Conservation (phyloP, 352 stramenopile species). For the Phytopythium ostracodes region DNA sequence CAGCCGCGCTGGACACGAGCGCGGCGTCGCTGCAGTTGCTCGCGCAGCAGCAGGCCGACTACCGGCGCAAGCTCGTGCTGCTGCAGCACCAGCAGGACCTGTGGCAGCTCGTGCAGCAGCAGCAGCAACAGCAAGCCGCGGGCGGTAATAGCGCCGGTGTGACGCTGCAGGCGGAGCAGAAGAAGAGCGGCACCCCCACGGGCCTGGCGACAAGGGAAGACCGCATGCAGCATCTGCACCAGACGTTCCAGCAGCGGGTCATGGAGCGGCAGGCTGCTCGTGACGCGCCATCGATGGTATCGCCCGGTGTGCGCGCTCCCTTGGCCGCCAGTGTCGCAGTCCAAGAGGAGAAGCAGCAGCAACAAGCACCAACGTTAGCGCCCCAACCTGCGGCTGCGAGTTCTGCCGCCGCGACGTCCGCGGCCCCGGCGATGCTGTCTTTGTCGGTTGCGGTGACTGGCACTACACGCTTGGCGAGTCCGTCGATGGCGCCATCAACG, state of each 20-base stretch:
- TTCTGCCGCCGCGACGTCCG: conserved; percentile 16
- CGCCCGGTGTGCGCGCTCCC: too few species aligned
- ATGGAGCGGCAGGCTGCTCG: conserved; percentile 39
- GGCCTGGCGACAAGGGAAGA: conserved; percentile 8
- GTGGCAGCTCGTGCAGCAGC: conserved; percentile 43
- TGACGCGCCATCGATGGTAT: not conserved
- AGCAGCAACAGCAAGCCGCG: conserved; percentile 18
- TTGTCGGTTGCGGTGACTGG: conserved; percentile 8
- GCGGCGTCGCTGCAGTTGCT: conserved; percentile 22
- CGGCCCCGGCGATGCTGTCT: conserved; percentile 12
- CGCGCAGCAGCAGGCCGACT: conserved; percentile 33
- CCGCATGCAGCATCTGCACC: conserved; percentile 27
- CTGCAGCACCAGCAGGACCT: conserved; percentile 20
- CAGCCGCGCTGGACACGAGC: conserved; percentile 7
- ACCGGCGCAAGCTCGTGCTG: conserved; percentile 30
- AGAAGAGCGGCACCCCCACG: not conserved
- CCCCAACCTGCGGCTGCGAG: not conserved
- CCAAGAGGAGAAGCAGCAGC: conserved; percentile 16
- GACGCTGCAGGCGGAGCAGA: not conserved
- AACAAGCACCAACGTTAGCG: not conserved
- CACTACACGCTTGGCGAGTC: not conserved
- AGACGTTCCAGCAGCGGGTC: conserved; percentile 30
- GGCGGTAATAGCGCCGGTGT: not conserved
- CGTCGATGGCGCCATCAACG: conserved; percentile 3
- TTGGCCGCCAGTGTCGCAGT: too few species aligned